These are phyloP conservation scores for Vigna unguiculata DNA, from an alignment of 306 rosid genomes.

Conservation along the genomic window DNA sequence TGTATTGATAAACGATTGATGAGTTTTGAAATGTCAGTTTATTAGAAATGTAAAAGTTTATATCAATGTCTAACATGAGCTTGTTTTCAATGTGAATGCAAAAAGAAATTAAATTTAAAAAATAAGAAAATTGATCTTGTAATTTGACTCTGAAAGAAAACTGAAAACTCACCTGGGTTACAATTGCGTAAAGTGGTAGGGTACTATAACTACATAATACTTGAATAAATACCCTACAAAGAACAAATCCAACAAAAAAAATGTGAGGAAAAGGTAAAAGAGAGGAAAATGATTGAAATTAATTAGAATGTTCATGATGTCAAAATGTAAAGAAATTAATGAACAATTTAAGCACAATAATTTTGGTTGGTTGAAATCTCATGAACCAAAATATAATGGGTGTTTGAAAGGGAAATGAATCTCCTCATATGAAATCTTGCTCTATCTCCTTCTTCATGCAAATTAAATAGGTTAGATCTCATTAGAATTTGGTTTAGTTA, in stretches of 20 bases:
- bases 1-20: no score
- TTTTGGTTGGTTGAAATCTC: background rate
- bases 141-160: slow-evolving; percentile 1
- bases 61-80: no score
- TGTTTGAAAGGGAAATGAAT: background rate
- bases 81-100: no score
- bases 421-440: background rate
- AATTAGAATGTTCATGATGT: background rate
- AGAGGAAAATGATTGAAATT: background rate
- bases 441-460: background rate
- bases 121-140: background rate
- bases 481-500: background rate
- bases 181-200: slow-evolving; percentile 82
- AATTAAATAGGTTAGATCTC: background rate
- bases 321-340: background rate
- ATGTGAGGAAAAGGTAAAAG: background rate
- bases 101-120: background rate
- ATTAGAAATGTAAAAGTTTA: no score
- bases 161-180: slow-evolving; percentile 73
- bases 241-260: background rate
- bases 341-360: background rate
- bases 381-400: background rate
- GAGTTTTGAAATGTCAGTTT: no score
- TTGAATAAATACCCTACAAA: slow-evolving; percentile 71
- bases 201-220: slow-evolving; percentile 86